These are phyloP conservation scores for Fomes fomentarius DNA, from an alignment of 1,284 basidiomycete genomes.

Conservation along the genomic window DNA sequence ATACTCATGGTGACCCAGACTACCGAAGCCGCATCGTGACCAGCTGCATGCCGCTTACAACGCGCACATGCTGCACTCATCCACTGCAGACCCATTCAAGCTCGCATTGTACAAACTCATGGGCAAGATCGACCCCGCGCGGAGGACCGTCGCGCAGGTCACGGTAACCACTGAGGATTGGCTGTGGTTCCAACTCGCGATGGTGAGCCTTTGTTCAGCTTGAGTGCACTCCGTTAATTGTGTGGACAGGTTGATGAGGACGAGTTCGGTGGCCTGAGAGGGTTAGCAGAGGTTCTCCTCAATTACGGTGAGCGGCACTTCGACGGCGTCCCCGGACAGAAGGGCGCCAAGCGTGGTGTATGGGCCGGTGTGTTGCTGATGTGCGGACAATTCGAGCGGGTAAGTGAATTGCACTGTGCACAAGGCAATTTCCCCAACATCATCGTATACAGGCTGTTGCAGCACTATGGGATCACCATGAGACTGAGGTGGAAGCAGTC, in stretches of 20 bases:
- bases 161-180: constrained; percentile 96
- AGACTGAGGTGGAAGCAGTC: constrained; percentile 92
- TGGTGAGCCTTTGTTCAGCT: constrained; percentile 49
- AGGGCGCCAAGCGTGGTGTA: constrained; percentile 60
- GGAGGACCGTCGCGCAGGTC: constrained; percentile 83
- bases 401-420: constrained; percentile 43
- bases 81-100: constrained; percentile 92
- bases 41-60: constrained; percentile 91
- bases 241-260: constrained; percentile 67
- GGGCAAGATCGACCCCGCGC: constrained; percentile 86
- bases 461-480: constrained; percentile 86
- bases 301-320: constrained; percentile 94
- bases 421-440: no score
- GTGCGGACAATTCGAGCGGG: constrained; percentile 94
- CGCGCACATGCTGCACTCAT: constrained; percentile 87
- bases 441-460: constrained; percentile 81
- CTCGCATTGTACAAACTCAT: constrained; percentile 95
- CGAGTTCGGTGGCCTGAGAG: constrained; percentile 79
- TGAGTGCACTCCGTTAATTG: neutral
- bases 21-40: constrained; percentile 83
- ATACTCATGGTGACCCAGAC: constrained; percentile 39
- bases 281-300: constrained; percentile 80
- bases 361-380: constrained; percentile 93
- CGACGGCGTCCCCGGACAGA: constrained; percentile 68
- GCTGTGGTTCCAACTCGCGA: constrained; percentile 96